A percentile compares a stretch with the other conserved stretches of the same genome.
These are phyloP conservation scores for Pleoardoris graminearum DNA, from an alignment of 2,329 filamentous ascomycete species.

Conservation along the genomic window DNA sequence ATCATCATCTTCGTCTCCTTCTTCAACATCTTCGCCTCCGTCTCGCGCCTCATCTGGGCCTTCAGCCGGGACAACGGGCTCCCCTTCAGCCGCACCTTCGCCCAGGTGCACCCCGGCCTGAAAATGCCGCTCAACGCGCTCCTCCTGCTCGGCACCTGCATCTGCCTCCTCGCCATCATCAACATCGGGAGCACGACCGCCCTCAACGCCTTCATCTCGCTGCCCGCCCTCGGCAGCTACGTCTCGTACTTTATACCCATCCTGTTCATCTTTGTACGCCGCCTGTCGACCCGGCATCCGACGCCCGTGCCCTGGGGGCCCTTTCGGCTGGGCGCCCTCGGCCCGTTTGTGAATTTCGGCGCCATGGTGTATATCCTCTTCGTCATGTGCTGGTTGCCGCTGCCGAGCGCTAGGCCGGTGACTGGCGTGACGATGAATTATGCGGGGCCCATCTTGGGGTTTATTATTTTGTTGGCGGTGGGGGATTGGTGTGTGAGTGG, in stretches of 20 bases:
- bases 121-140: slow-evolving; percentile 27
- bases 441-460: slow-evolving; percentile 29
- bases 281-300: slow-evolving; percentile 12
- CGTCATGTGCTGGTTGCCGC: slow-evolving; percentile 31
- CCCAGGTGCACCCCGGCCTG: slow-evolving; percentile 27
- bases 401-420: slow-evolving; percentile 27
- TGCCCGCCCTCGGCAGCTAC: slow-evolving; percentile 34
- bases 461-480: slow-evolving; percentile 24
- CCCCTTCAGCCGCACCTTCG: slow-evolving; percentile 37
- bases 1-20: slow-evolving; percentile 42
- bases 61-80: slow-evolving; percentile 54
- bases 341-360: slow-evolving; percentile 25
- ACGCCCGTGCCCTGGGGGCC: slow-evolving; percentile 24
- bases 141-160: slow-evolving; percentile 19
- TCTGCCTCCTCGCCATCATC: slow-evolving; percentile 38
- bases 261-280: slow-evolving; percentile 26
- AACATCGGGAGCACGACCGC: slow-evolving; percentile 32
- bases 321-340: slow-evolving; percentile 25
- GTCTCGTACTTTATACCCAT: slow-evolving; percentile 37
- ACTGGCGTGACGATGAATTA: slow-evolving; percentile 30
- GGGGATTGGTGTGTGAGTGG: slow-evolving; percentile 29
- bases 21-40: slow-evolving; percentile 51
- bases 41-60: slow-evolving; percentile 54
- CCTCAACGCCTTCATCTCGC: slow-evolving; percentile 38
- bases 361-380: slow-evolving; percentile 30